Percentiles rank a stretch among this genome's conserved stretches.
phyloP scores from a whole-genome alignment of 208 protist species.

The Leishmania tarentolae region DNA sequence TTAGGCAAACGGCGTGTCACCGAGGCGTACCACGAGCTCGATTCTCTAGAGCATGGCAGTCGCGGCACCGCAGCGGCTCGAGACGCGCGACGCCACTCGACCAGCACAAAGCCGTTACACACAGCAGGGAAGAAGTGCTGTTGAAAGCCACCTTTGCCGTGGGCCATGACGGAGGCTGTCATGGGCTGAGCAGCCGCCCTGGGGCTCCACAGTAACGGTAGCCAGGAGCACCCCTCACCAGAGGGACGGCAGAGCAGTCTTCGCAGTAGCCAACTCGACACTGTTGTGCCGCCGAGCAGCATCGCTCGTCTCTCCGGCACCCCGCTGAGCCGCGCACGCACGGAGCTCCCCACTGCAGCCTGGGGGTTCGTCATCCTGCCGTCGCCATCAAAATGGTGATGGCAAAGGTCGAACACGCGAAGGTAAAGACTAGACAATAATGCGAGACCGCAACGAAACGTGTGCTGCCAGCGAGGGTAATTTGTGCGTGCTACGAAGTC shows the following conservation, averaged over 20 bases:
- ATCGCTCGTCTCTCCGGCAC: background rate
- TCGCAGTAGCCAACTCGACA: slow-evolving; percentile 29
- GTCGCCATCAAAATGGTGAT: background rate
- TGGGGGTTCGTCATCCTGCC: background rate
- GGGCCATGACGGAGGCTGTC: background rate
- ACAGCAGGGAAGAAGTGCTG: slow-evolving; percentile 3
- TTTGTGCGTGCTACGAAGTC: slow-evolving; percentile 17
- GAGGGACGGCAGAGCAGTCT: background rate
- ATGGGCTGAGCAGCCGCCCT: background rate
- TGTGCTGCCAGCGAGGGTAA: slow-evolving; percentile 37
- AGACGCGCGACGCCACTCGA: slow-evolving; percentile 21
- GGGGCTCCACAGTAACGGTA: slow-evolving; percentile 29
- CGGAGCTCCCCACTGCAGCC: background rate
- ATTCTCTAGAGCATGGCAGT: background rate
- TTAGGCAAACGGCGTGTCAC: background rate
- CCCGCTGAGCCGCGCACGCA: background rate
- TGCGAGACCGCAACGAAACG: slow-evolving; percentile 29
- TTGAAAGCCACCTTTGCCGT: background rate
- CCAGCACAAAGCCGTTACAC: slow-evolving; percentile 29
- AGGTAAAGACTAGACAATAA: slow-evolving; percentile 23
- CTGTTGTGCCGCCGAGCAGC: slow-evolving; percentile 17
- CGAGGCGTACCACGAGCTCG: background rate
- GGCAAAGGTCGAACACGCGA: slow-evolving; percentile 32
- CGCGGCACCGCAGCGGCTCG: background rate
- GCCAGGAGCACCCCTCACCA: slow-evolving; percentile 25